Evolutionary conservation across 2,329 filamentous ascomycete species (phyloP), one percentile per base, ranked within the genome.

Genomic region (Cercospora brassicicola): DNA sequence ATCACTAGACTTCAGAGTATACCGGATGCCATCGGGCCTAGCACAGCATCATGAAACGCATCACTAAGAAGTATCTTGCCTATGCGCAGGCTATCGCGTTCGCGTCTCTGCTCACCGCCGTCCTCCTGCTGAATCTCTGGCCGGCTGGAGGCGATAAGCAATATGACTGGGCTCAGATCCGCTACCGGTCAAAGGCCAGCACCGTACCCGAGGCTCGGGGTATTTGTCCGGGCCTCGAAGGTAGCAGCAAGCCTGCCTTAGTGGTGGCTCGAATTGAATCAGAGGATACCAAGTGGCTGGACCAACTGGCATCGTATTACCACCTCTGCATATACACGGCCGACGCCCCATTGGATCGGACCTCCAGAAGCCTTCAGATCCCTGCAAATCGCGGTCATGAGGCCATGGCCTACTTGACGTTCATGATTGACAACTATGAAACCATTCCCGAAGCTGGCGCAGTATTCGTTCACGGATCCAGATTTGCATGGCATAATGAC

Each of bases 391-490:
- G 86, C 73, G 88, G 87, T 39, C 85, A 87, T 72, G 88, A 90
- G 78, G 86, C 86, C 36, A 85, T 88, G 78, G 82, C 87, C 6
- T 89, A 89, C 74, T 81, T 88, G 53, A 86, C 84, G 15, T 89
- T 86, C 77, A 82, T 89, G 69, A 82, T 87, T 74, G 85, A 88
- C 76, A 84, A 86, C 74, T 89, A 89, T 77, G 81, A 88, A 70
- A 72, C 79, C 10, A 82, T 89, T 6, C 84, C 86, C 2, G 84
- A 72, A 73, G 80, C 86, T 56, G 82, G 88, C 66, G 80, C 82
- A 6, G 83, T 89, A 71, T 88, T 90, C 75, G 82, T 87, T 70
- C 88, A 89, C 73, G 83, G 86, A 30, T 84, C 88, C 67, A 83
- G 87, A 42, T 78, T 79, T 26, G 80, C 84, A 62, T 87, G 85